Conservation (phyloP, 495 filamentous ascomycete genomes). For the Hyaloscypha hepaticicola region DNA sequence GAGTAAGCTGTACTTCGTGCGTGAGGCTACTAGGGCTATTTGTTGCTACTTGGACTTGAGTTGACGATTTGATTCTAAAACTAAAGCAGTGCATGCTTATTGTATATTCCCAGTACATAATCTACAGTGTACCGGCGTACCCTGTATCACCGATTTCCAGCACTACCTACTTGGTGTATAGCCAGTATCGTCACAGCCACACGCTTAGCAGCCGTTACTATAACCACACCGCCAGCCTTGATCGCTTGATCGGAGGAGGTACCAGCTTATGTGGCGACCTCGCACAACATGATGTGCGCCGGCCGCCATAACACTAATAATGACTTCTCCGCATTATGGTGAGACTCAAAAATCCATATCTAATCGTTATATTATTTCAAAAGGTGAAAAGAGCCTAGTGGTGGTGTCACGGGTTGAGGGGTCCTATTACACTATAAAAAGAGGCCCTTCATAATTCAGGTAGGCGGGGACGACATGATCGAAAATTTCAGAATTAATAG, state of each 20-base stretch:
- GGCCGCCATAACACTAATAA: constrained; percentile 2
- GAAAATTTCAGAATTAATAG: too few relatives aligned
- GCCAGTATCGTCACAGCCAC: too few relatives aligned
- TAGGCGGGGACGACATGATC: too few relatives aligned
- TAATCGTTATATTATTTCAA: constrained; percentile 11
- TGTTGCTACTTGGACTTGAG: too few relatives aligned
- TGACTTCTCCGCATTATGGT: constrained; percentile 10
- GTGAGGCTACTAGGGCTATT: too few relatives aligned
- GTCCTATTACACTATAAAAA: constrained; percentile 10
- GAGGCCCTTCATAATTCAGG: not conserved
- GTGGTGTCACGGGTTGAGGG: not conserved
- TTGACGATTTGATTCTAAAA: too few relatives aligned
- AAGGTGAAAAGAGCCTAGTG: constrained; percentile 4
- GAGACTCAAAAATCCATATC: constrained; percentile 11
- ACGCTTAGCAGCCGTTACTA: not conserved
- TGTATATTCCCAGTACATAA: too few relatives aligned
- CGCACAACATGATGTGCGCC: not conserved
- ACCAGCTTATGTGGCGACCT: not conserved
- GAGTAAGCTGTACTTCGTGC: too few relatives aligned
- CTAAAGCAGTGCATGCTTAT: too few relatives aligned
- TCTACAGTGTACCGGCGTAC: too few relatives aligned
- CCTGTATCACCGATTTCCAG: too few relatives aligned
- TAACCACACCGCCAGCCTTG: not conserved
- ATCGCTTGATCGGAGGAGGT: not conserved
- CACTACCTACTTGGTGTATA: too few relatives aligned